A percentile compares a stretch with the other conserved stretches of the same genome.
These are phyloP conservation scores for Rhodamnia rubescens DNA, from an alignment of 345 rosid genomes.

Conservation along the genomic window DNA sequence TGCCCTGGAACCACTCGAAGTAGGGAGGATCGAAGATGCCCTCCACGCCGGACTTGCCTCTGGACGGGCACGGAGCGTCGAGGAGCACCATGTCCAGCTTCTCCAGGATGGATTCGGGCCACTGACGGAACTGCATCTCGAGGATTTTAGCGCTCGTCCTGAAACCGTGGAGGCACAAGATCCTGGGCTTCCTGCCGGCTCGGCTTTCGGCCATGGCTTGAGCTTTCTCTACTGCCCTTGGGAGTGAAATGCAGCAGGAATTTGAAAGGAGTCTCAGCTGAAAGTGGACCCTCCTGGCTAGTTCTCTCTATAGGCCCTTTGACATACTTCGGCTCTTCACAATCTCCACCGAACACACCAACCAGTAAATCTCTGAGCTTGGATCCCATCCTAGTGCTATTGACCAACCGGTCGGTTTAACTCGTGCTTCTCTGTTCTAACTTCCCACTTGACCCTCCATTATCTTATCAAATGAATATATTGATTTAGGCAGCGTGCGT, in stretches of 20 bases:
- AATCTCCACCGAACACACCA: neutral
- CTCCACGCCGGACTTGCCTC: slow-evolving; percentile 30
- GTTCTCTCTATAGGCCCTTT: neutral
- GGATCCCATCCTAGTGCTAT: neutral
- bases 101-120: slow-evolving; percentile 14
- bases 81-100: slow-evolving; percentile 28
- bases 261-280: neutral
- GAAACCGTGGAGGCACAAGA: slow-evolving; percentile 35
- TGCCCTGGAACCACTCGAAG: slow-evolving; percentile 29
- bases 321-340: neutral
- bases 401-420: neutral
- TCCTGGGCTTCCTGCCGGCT: neutral
- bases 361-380: neutral
- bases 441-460: neutral
- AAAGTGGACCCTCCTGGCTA: neutral
- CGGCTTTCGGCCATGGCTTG: neutral
- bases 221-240: neutral
- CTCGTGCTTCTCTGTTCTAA: neutral
- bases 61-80: slow-evolving; percentile 27
- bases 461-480: neutral
- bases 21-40: slow-evolving; percentile 30
- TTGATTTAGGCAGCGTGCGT: neutral
- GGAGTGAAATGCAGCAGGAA: neutral
- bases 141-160: slow-evolving; percentile 31
- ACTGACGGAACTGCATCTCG: neutral